Conservation (phyloP, 2,329 filamentous ascomycete species). For the Claviceps africana region DNA sequence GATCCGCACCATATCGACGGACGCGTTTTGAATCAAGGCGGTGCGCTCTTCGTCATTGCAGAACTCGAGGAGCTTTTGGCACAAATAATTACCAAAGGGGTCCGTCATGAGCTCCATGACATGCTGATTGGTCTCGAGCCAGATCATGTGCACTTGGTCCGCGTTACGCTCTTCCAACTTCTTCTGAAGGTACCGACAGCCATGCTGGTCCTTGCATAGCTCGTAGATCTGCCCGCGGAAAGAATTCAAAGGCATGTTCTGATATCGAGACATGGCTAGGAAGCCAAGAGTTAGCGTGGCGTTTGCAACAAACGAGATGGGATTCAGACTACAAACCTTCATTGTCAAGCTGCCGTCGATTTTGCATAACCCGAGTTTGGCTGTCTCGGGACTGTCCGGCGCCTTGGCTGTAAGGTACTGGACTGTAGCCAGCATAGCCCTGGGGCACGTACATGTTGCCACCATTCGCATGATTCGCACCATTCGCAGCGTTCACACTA, state of each 20-base stretch:
- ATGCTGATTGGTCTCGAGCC: constrained; percentile 81
- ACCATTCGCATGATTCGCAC: constrained; percentile 17
- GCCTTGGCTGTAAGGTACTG: constrained; percentile 32
- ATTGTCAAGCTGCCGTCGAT: constrained; percentile 59
- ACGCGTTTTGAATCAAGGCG: constrained; percentile 77
- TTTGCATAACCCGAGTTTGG: constrained; percentile 61
- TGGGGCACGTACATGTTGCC: constrained; percentile 38
- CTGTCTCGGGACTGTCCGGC: constrained; percentile 51
- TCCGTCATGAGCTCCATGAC: constrained; percentile 98
- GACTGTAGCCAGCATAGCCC: constrained; percentile 43
- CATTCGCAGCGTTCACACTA: constrained; percentile 20
- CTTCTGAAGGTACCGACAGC: constrained; percentile 91
- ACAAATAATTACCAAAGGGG: constrained; percentile 97
- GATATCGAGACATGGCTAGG: constrained; percentile 61
- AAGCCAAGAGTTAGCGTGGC: constrained; percentile 15
- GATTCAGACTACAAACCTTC: constrained; percentile 38
- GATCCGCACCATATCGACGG: constrained; percentile 77
- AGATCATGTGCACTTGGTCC: constrained; percentile 82
- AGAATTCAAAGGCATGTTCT: constrained; percentile 68
- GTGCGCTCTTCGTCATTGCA: constrained; percentile 93
- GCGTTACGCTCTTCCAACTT: constrained; percentile 83
- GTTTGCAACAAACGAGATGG: not conserved
- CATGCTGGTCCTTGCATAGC: constrained; percentile 95
- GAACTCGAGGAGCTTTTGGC: constrained; percentile 93
- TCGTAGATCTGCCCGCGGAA: constrained; percentile 74